phyloP scores from a whole-genome alignment of 805 yeast species.

The Dipodascus geniculatus region DNA sequence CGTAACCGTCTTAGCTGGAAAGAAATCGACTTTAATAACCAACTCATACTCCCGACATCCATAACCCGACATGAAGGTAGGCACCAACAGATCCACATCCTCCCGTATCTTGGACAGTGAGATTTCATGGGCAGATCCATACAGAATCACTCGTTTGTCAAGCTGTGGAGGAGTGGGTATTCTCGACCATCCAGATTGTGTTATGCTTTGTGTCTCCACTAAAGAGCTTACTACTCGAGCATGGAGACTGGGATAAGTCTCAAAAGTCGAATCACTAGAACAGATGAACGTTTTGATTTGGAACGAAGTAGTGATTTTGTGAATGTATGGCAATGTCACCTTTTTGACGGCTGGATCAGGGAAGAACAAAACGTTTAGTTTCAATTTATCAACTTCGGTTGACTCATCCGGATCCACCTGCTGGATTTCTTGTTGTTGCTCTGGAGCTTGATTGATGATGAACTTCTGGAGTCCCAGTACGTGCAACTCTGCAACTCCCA shows the following conservation, averaged over 20 bases:
- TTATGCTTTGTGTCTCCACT: neutral
- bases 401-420: neutral
- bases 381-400: neutral
- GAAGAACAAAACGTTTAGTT: neutral
- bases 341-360: neutral
- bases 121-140: neutral
- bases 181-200: neutral
- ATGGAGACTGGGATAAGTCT: neutral
- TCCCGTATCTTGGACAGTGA: neutral
- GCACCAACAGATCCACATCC: neutral
- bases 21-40: neutral
- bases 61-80: neutral
- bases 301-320: neutral
- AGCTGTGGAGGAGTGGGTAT: neutral
- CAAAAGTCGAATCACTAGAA: neutral
- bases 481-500: neutral
- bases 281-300: neutral
- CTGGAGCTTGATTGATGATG: neutral
- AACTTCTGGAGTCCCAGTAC: neutral
- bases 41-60: neutral
- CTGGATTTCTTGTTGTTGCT: neutral
- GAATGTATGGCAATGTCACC: neutral
- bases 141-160: neutral
- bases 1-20: neutral
- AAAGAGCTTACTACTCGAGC: neutral